Conservation (phyloP, 1,139 yeast species). For the Saccharomyces hybrid region DNA sequence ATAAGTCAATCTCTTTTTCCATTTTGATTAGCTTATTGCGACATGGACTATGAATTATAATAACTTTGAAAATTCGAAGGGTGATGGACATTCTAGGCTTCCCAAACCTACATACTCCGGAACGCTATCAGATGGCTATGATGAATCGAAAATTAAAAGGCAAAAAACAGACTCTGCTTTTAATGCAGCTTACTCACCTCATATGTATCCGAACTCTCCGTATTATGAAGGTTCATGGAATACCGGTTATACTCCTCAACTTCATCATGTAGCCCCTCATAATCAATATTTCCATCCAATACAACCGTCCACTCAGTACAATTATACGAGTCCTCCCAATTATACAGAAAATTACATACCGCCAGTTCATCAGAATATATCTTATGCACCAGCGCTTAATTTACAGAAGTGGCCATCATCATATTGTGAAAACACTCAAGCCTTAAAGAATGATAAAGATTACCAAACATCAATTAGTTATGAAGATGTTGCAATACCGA, state of each 20-base stretch:
- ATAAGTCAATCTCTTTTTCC: not conserved
- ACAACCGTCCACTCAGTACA: not conserved
- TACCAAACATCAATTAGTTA: constrained; percentile 3
- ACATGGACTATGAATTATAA: not conserved
- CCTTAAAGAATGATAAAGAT: not conserved
- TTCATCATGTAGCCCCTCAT: not conserved
- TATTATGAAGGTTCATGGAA: not conserved
- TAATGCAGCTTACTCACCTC: not conserved
- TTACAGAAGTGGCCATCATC: not conserved
- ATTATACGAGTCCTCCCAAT: not conserved
- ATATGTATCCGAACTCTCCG: not conserved
- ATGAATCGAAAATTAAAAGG: not conserved
- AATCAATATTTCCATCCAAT: not conserved
- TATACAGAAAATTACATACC: not conserved
- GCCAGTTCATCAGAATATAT: not conserved
- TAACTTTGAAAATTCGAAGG: not conserved
- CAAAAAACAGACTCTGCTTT: constrained; percentile 2
- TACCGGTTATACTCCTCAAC: not conserved
- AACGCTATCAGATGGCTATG: constrained; percentile 5
- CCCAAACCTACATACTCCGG: constrained; percentile 29
- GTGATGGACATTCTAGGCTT: constrained; percentile 4
- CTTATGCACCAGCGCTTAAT: not conserved
- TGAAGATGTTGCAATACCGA: constrained; percentile 4
- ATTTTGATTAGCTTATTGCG: not conserved
- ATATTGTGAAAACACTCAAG: not conserved